These are phyloP conservation scores for Wolfiporia cocos DNA, from an alignment of 1,284 basidiomycete genomes.

Conservation along the genomic window DNA sequence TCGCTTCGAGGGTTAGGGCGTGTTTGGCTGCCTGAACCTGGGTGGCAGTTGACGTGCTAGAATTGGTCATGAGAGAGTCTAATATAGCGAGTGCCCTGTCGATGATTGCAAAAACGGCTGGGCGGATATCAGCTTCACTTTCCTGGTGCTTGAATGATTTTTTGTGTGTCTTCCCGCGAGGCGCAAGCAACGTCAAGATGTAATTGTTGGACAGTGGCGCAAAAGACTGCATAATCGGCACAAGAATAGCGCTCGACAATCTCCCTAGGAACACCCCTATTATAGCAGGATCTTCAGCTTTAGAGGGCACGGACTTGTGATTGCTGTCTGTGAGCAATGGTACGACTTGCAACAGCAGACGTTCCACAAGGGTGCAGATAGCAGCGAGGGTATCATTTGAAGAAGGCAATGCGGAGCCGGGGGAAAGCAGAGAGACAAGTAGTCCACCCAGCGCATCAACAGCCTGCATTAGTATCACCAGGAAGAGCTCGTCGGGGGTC, in stretches of 20 bases:
- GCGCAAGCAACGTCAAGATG: neutral
- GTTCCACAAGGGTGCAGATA: conserved; percentile 11
- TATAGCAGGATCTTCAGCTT: conserved; percentile 3
- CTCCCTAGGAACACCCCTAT: conserved; percentile 17
- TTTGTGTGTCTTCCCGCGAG: neutral
- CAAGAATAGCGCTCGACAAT: conserved; percentile 16
- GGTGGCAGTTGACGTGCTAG: too few species aligned
- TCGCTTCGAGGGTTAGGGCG: too few species aligned
- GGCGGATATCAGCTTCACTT: conserved; percentile 16
- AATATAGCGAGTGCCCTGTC: conserved; percentile 9
- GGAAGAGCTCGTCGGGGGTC: conserved; percentile 10
- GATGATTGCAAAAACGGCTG: conserved; percentile 15
- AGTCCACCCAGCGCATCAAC: conserved; percentile 15
- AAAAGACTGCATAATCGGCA: conserved; percentile 20
- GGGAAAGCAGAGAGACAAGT: conserved; percentile 8
- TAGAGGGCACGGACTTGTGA: too few species aligned
- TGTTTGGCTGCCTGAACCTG: too few species aligned
- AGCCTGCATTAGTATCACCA: conserved; percentile 11
- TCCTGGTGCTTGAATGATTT: too few species aligned
- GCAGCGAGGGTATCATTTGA: conserved; percentile 11
- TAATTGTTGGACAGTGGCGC: conserved; percentile 11
- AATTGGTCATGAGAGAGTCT: too few species aligned
- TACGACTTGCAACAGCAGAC: conserved; percentile 17
- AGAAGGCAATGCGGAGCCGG: neutral
- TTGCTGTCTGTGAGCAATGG: conserved; percentile 8